Percentiles rank a stretch among this genome's conserved stretches.
These are phyloP conservation scores for Anastatica hierochuntica DNA, from an alignment of 345 rosid species.

Conservation along the genomic window DNA sequence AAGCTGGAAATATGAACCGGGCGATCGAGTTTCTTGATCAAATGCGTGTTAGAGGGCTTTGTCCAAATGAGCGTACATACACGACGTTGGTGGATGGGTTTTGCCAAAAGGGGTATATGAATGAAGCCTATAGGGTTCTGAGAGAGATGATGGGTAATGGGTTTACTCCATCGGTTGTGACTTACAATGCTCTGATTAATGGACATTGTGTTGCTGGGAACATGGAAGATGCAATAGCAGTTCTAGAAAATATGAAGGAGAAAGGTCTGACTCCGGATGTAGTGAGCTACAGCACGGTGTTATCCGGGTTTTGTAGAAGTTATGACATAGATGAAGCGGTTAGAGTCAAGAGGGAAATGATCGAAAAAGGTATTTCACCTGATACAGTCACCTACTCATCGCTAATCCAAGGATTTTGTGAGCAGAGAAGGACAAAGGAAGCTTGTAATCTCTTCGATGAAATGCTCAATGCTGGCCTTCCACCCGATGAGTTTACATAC, in stretches of 20 bases:
- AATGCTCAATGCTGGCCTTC: constrained; percentile 43
- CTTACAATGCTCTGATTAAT: constrained; percentile 68
- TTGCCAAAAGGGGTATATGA: constrained; percentile 52
- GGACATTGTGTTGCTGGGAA: constrained; percentile 63
- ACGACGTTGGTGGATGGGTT: constrained; percentile 82
- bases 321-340: constrained; percentile 57
- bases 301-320: constrained; percentile 58
- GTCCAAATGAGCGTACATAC: constrained; percentile 66
- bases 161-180: constrained; percentile 65
- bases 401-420: constrained; percentile 68
- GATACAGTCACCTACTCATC: constrained; percentile 69
- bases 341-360: constrained; percentile 51
- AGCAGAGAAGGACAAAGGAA: constrained; percentile 52
- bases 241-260: constrained; percentile 44
- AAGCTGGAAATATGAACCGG: constrained; percentile 66
- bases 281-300: constrained; percentile 71
- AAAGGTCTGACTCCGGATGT: constrained; percentile 64
- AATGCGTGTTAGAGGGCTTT: constrained; percentile 72
- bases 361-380: constrained; percentile 44
- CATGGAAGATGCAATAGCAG: constrained; percentile 48
- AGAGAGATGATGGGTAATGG: constrained; percentile 55
- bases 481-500: constrained; percentile 65
- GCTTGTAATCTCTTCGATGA: constrained; percentile 66
- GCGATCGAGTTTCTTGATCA: constrained; percentile 73
- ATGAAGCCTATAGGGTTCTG: constrained; percentile 51